Conservation (phyloP, 768 basidiomycete genomes). For the Neoboletus subvelutipes region DNA sequence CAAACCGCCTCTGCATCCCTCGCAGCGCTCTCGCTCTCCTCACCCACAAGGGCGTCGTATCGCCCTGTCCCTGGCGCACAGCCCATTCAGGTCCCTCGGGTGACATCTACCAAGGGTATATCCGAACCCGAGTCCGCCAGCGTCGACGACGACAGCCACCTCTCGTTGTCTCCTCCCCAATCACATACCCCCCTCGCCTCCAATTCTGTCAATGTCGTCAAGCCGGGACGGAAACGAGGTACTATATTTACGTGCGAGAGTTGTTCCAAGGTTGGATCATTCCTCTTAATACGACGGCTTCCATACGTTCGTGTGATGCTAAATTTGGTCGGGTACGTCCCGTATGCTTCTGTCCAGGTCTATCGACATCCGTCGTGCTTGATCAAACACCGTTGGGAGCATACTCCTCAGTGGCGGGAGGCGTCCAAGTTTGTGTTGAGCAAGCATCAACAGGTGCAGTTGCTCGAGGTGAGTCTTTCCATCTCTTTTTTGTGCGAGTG, state of each 20-base stretch:
- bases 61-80: conserved; percentile 15
- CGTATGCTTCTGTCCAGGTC: conserved; percentile 44
- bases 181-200: conserved; percentile 4
- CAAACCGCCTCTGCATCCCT: conserved; percentile 40
- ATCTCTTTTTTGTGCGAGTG: background rate
- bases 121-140: conserved; percentile 9
- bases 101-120: background rate
- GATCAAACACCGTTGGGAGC: conserved; percentile 98
- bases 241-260: conserved; percentile 90
- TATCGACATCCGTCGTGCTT: conserved; percentile 93
- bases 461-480: conserved; percentile 68
- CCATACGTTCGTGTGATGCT: conserved; percentile 7
- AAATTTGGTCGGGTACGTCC: background rate
- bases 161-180: conserved; percentile 11
- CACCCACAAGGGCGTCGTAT: conserved; percentile 36
- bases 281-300: background rate
- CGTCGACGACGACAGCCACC: conserved; percentile 22
- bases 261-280: conserved; percentile 75
- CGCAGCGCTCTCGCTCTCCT: conserved; percentile 42
- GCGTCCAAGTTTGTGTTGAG: conserved; percentile 86
- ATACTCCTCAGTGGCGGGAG: conserved; percentile 94
- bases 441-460: conserved; percentile 96
- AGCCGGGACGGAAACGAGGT: conserved; percentile 72
- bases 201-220: conserved; percentile 23
- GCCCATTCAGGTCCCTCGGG: conserved; percentile 8